Percentiles rank a stretch among this genome's conserved stretches.
Conservation (phyloP, 1,139 yeast species). For the Nakaseomyces delphensis region DNA sequence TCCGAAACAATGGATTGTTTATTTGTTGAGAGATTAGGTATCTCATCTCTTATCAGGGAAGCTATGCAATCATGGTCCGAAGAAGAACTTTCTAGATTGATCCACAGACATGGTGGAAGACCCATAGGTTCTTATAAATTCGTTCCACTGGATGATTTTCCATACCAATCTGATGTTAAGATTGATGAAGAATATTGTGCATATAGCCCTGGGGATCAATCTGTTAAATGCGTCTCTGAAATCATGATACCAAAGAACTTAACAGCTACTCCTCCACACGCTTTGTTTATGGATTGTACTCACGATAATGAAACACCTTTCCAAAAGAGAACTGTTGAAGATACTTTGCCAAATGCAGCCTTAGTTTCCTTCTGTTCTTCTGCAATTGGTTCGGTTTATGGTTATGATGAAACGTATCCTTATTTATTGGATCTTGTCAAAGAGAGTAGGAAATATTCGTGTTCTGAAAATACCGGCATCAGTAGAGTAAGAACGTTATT, state of each 20-base stretch:
- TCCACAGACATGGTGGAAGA: constrained; percentile 88
- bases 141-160: constrained; percentile 62
- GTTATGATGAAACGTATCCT: constrained; percentile 90
- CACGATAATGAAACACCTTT: constrained; percentile 90
- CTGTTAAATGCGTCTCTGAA: constrained; percentile 41
- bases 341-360: constrained; percentile 91
- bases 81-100: constrained; percentile 73
- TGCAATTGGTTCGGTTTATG: constrained; percentile 91
- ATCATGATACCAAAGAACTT: constrained; percentile 58
- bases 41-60: constrained; percentile 81
- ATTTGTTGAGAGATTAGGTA: constrained; percentile 83
- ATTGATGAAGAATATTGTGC: constrained; percentile 30
- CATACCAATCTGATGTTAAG: constrained; percentile 50
- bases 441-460: constrained; percentile 60
- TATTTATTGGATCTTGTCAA: constrained; percentile 69
- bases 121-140: constrained; percentile 88
- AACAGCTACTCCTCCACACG: constrained; percentile 70
- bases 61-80: constrained; percentile 97
- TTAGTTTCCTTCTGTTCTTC: constrained; percentile 87
- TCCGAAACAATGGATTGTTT: constrained; percentile 84
- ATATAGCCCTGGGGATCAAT: constrained; percentile 21
- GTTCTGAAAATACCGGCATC: constrained; percentile 54
- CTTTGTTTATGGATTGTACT: constrained; percentile 94
- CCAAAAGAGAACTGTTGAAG: constrained; percentile 87
- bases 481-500: constrained; percentile 58